Base-by-base conservation (phyloP, 176 grass and related monocot genomes). In the Zizania latifolia region DNA sequence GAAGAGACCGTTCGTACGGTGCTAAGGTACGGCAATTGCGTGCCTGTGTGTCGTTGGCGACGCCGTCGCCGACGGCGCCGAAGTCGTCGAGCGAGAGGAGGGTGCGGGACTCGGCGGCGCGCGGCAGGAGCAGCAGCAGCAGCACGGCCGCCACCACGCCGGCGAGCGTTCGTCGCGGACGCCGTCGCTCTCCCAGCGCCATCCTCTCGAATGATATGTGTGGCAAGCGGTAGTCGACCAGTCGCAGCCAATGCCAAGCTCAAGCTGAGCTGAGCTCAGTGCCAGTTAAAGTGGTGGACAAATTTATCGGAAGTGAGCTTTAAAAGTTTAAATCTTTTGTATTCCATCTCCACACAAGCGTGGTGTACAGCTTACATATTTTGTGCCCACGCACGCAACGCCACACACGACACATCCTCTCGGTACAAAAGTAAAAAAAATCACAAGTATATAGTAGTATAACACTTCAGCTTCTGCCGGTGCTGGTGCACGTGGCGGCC, bases 51-150 rank as follows among this genome's bases (percentile, higher is more conserved):
- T 93, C 90, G 39, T 93, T 32, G 48, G 69, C 78, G 15, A 60
- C 1, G 46, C 90, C 90, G 62, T 93, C 83, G 10, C 90, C 90
- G 28, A 89, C 78, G 64, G 87, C 90, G 60, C 90, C 90, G 63
- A 89, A 93, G 35, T 89, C 84, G 75, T 89, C 62, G 67, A 93
- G 76, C 5, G 83, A 71, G 71, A 93, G 59, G 29, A 88, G 63
- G 27, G 58, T 62, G 43, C 76, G 81, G 4, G 81, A 12, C 76
- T 70, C 77, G 26, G 59, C 65, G 10, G 31, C 39, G 15, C 15
- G 1, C 8, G 36, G 34, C 19, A 88, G 5, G 68, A 78, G 22
- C 8, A 31, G 30, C 7, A 51, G 46, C 6, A 51, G 46, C 6
- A 51, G 45, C 46, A 21, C 46, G 19, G 17, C 46, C 17, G 9